Conservation (phyloP, 495 filamentous ascomycete genomes). For the Trichodelitschia bisporula region DNA sequence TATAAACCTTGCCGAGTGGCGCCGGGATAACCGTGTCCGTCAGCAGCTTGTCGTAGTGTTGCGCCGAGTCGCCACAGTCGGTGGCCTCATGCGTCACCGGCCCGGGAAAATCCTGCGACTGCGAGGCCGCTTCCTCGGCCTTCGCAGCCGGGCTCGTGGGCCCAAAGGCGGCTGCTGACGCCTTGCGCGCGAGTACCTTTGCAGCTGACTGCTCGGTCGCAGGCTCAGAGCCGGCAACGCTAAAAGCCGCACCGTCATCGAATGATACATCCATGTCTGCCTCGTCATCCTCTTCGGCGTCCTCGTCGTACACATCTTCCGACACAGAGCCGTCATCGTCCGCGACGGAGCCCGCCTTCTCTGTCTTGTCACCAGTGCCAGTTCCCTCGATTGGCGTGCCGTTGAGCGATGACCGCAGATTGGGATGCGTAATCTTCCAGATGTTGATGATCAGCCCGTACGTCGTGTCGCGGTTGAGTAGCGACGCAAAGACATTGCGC, state of each 20-base stretch:
- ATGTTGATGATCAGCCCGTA: conserved; percentile 95
- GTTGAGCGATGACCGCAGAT: conserved; percentile 66
- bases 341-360: conserved; percentile 43
- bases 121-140: conserved; percentile 4
- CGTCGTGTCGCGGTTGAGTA: conserved; percentile 81
- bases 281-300: conserved; percentile 34
- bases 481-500: conserved; percentile 83
- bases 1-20: conserved; percentile 81
- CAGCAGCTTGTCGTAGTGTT: conserved; percentile 63
- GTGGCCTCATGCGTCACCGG: conserved; percentile 65
- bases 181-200: conserved; percentile 26
- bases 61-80: conserved; percentile 47
- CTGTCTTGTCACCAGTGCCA: conserved; percentile 60
- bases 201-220: neutral
- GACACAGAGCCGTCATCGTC: no score
- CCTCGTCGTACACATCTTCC: conserved; percentile 38
- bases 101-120: conserved; percentile 65
- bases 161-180: conserved; percentile 31
- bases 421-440: conserved; percentile 90
- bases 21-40: conserved; percentile 72
- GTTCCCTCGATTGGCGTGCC: conserved; percentile 58
- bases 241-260: conserved; percentile 33
- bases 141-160: conserved; percentile 7
- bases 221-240: conserved; percentile 21
- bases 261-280: conserved; percentile 32